Evolutionary conservation across 2,329 filamentous ascomycete genomes (phyloP).

Genomic region (Beauveria sp.): DNA sequence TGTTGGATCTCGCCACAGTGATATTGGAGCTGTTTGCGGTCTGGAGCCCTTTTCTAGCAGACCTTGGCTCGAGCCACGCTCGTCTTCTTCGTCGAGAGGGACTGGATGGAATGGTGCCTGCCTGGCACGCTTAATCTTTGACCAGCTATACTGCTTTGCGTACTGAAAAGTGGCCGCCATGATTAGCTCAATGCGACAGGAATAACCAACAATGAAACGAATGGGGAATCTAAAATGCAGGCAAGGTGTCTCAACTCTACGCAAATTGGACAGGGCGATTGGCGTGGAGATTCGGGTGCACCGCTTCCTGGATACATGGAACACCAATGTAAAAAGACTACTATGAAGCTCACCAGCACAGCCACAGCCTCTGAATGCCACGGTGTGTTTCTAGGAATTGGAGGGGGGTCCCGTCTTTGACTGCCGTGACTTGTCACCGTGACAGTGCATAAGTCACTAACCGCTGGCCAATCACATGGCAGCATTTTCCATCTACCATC

Average conservation of each 20-base stretch:
- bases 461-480: not conserved
- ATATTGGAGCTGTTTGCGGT: no score
- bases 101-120: not conserved
- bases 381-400: not conserved
- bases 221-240: not conserved
- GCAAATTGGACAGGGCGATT: not conserved
- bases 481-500: not conserved
- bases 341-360: not conserved
- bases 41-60: constrained; percentile 1
- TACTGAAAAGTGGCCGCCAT: constrained; percentile 4
- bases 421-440: not conserved
- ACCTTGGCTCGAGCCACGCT: not conserved
- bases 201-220: not conserved
- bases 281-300: not conserved
- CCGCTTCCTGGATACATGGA: not conserved
- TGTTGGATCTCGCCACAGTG: not conserved
- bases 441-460: not conserved
- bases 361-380: not conserved
- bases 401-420: not conserved
- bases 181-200: not conserved
- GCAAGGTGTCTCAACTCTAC: not conserved
- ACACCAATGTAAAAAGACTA: not conserved
- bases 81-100: not conserved
- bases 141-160: constrained; percentile 8
- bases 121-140: not conserved